Conservation (phyloP, 1,284 basidiomycete genomes). For the Exobasidium rhododendri region DNA sequence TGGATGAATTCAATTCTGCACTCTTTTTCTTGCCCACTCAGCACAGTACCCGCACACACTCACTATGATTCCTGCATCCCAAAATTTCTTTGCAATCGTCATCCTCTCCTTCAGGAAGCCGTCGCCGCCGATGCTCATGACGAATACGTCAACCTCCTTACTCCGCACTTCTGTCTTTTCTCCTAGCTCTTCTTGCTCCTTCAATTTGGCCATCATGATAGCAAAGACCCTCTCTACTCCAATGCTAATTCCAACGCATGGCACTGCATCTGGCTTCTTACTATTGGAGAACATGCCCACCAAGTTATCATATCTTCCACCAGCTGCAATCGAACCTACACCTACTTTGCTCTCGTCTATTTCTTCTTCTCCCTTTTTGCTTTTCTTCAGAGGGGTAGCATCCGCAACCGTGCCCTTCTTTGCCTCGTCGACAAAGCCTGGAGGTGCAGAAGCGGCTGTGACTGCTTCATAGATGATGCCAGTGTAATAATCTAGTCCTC, state of each 20-base stretch:
- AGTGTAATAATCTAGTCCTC: conserved; percentile 97
- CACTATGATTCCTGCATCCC: conserved; percentile 83
- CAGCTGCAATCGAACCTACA: conserved; percentile 95
- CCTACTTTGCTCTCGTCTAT: conserved; percentile 89
- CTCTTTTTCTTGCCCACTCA: no score
- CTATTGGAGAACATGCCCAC: conserved; percentile 87
- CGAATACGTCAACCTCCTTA: conserved; percentile 91
- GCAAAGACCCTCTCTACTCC: conserved; percentile 96
- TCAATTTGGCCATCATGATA: conserved; percentile 81
- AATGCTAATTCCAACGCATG: conserved; percentile 89
- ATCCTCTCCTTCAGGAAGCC: conserved; percentile 84
- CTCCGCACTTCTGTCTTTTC: conserved; percentile 62
- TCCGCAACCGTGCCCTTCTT: conserved; percentile 32
- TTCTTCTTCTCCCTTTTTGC: conserved; percentile 69
- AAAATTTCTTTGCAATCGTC: conserved; percentile 73
- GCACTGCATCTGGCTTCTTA: conserved; percentile 68
- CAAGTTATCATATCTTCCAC: conserved; percentile 95
- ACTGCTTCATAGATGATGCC: conserved; percentile 98
- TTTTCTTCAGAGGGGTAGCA: conserved; percentile 59
- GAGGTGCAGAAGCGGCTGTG: conserved; percentile 87
- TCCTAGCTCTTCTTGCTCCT: conserved; percentile 62
- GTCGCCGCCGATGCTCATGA: conserved; percentile 81
- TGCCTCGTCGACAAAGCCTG: conserved; percentile 62
- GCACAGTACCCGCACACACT: no score
- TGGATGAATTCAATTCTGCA: no score